Evolutionary conservation across 2,329 filamentous ascomycete species (phyloP).

Genomic region (Calonectria fujianensis): DNA sequence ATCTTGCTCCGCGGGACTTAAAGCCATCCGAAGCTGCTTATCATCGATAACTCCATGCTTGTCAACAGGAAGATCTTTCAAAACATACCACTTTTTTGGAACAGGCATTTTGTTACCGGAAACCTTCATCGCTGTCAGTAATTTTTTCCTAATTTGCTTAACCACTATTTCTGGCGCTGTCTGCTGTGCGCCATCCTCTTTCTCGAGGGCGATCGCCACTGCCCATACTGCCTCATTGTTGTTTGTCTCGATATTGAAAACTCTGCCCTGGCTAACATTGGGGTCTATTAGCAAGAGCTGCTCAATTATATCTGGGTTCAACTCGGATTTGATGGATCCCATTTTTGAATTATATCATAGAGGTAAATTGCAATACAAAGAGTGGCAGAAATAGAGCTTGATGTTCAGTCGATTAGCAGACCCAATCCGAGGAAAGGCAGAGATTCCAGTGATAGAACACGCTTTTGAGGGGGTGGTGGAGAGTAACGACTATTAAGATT

Average conservation of each 20-base stretch:
- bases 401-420: not conserved
- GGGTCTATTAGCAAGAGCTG: slow-evolving; percentile 26
- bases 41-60: slow-evolving; percentile 1
- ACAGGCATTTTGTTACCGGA: not conserved
- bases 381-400: not conserved
- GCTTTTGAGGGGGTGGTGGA: not conserved
- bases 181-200: not conserved
- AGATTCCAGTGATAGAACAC: no score
- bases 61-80: slow-evolving; percentile 20
- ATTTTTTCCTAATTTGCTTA: slow-evolving; percentile 23
- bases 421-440: not conserved
- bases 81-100: slow-evolving; percentile 29
- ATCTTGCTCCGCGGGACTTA: not conserved
- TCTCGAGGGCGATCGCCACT: slow-evolving; percentile 20
- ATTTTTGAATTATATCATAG: slow-evolving; percentile 3
- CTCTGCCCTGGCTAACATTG: slow-evolving; percentile 20
- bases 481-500: not conserved
- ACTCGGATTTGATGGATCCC: slow-evolving; percentile 15
- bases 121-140: slow-evolving; percentile 24
- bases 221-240: slow-evolving; percentile 22
- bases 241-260: slow-evolving; percentile 7
- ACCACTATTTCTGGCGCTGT: not conserved
- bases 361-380: not conserved
- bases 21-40: not conserved
- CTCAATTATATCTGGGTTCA: slow-evolving; percentile 22